Evolutionary conservation across 2,329 filamentous ascomycete genomes (phyloP), one percentile per base, ranked within the genome.

Genomic region (Cladorrhinum sp.): DNA sequence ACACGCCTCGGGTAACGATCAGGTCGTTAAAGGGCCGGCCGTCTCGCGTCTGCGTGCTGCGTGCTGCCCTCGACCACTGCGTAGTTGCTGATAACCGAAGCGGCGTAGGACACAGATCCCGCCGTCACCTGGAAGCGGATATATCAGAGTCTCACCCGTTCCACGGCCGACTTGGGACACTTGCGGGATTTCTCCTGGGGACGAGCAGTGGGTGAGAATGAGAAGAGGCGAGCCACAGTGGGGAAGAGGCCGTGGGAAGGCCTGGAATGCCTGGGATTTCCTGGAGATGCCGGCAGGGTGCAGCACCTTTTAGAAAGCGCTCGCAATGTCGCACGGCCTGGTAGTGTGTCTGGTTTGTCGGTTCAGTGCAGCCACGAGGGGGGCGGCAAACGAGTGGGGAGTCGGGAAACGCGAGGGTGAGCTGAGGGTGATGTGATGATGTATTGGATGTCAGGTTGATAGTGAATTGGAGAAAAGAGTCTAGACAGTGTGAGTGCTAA

Each of bases 41-140:
- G 54, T 58, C 57, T 61, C 59, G 57, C 38, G 41, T 61, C 55
- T 58, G 58, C 58, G 59, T 55, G 53, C 51, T 55, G 23, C n/a
- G n/a, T n/a, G 49, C 13, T 27, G 71, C 68, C 70, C 70, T 74
- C 70, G 70, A 72, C 73, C 73, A 64, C 70, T 72, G 72, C 73
- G 72, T 70, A 61, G 66, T 65, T 36, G 62, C 55, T 59, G 54
- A 57, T 59, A 59, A 60, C 48, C 62, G 38, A 57, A 55, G 50
- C 52, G 55, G 56, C 50, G 75, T 76, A 71, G 68, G 66, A 75
- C 75, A 73, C 62, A 72, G 72, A 74, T 73, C 69, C 70, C 68
- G 74, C 72, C 70, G 72, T 72, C 69, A 72, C 71, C 68, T 73
- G 69, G 68, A 69, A 68, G 49, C 68, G 68, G 67, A 66, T 67